phyloP scores from a whole-genome alignment of 2,329 filamentous ascomycete species.

The Pestalotiopsis sp. region DNA sequence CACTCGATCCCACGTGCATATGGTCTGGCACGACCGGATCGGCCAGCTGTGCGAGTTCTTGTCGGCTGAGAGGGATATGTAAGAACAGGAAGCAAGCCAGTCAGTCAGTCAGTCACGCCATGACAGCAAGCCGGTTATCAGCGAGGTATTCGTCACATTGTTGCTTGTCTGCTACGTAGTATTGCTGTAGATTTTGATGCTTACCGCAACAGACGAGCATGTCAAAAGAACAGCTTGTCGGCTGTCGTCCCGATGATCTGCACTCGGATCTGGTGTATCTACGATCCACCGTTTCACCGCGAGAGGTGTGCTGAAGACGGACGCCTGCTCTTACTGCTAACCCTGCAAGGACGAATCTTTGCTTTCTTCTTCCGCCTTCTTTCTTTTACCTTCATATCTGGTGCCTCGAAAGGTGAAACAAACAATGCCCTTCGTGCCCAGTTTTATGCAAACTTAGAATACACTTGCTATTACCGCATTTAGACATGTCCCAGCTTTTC shows the following conservation, averaged over 20 bases:
- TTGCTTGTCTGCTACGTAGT: background rate
- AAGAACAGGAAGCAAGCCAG: background rate
- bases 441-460: background rate
- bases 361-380: background rate
- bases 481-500: background rate
- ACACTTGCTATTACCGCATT: background rate
- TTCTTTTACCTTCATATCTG: background rate
- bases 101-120: no score
- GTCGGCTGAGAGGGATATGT: background rate
- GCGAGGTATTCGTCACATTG: background rate
- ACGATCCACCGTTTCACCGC: slow-evolving; percentile 6
- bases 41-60: background rate
- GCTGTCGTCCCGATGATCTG: slow-evolving; percentile 7
- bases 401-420: background rate
- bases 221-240: background rate
- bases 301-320: no score
- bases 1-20: no score
- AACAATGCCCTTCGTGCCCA: background rate
- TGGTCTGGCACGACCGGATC: background rate
- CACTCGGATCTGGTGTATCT: background rate
- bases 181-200: background rate
- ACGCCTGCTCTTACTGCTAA: background rate
- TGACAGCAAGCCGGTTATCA: no score
- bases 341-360: background rate
- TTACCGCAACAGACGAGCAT: background rate